These are phyloP conservation scores for Saitozyma podzolica DNA, from an alignment of 768 basidiomycete genomes.

Conservation along the genomic window DNA sequence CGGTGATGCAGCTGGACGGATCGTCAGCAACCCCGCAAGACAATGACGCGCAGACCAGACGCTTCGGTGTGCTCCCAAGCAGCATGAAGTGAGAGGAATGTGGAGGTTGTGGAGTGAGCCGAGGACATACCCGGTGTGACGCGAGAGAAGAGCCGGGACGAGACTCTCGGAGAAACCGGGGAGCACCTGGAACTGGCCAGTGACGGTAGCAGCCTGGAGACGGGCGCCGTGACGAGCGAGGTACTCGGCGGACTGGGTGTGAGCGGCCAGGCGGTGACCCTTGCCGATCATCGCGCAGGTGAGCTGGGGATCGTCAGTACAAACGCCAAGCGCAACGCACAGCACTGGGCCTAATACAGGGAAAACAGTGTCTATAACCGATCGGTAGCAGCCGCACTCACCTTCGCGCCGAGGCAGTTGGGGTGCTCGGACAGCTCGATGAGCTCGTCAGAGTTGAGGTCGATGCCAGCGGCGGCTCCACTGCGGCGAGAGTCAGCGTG, in stretches of 20 bases:
- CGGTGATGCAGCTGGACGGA: constrained; percentile 58
- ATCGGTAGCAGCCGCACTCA: constrained; percentile 7
- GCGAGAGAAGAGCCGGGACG: constrained; percentile 62
- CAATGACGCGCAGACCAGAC: neutral
- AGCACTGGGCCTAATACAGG: too few relatives aligned
- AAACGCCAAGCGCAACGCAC: neutral
- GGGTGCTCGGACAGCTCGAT: constrained; percentile 69
- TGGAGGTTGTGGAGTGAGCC: neutral
- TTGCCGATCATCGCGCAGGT: constrained; percentile 85
- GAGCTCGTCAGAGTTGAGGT: constrained; percentile 79
- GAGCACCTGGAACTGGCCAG: constrained; percentile 57
- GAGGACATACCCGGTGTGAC: constrained; percentile 59
- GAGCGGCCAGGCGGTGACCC: constrained; percentile 69
- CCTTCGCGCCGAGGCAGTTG: constrained; percentile 77
- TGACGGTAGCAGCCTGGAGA: constrained; percentile 57
- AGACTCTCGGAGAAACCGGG: constrained; percentile 74
- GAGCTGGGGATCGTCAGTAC: constrained; percentile 54
- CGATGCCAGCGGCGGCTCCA: constrained; percentile 63
- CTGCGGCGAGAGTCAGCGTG: constrained; percentile 10
- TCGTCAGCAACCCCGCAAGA: neutral
- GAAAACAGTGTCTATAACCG: neutral
- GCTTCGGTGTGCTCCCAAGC: too few relatives aligned
- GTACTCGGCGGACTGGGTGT: constrained; percentile 53
- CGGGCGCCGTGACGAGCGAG: constrained; percentile 37
- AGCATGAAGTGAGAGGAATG: neutral